A percentile compares a stretch with the other conserved stretches of the same genome.
Conservation (phyloP, 495 filamentous ascomycete species). For the Talaromyces ruber region DNA sequence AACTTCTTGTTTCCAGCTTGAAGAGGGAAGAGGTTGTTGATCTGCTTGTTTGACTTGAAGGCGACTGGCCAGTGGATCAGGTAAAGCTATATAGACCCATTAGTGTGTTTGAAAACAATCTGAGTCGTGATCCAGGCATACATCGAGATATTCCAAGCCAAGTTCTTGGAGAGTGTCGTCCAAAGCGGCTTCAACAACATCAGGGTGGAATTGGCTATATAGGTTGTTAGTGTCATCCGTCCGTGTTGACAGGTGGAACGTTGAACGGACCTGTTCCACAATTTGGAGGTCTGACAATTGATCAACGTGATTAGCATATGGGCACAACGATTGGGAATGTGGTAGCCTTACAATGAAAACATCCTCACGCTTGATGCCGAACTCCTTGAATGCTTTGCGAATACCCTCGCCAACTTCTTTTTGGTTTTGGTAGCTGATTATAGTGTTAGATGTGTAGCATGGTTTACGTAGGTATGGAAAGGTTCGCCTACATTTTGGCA, state of each 20-base stretch:
- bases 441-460: background rate
- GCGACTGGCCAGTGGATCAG: slow-evolving; percentile 45
- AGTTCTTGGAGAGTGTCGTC: slow-evolving; percentile 40
- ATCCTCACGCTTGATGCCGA: slow-evolving; percentile 42
- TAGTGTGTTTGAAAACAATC: background rate
- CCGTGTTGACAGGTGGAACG: background rate
- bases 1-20: slow-evolving; percentile 28
- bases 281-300: slow-evolving; percentile 35
- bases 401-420: slow-evolving; percentile 36
- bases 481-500: slow-evolving; percentile 34
- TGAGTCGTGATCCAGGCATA: slow-evolving; percentile 9
- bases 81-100: slow-evolving; percentile 28
- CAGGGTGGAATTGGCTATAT: slow-evolving; percentile 34
- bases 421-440: slow-evolving; percentile 40
- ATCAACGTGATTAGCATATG: background rate
- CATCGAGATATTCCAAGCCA: slow-evolving; percentile 41
- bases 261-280: slow-evolving; percentile 28
- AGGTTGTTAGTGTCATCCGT: background rate
- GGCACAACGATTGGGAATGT: background rate
- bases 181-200: slow-evolving; percentile 34
- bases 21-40: slow-evolving; percentile 31
- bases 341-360: slow-evolving; percentile 33
- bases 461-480: background rate
- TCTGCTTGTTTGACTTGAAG: slow-evolving; percentile 30
- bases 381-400: slow-evolving; percentile 35